A percentile compares a stretch with the other conserved stretches of the same genome.
phyloP scores from a whole-genome alignment of 2,329 filamentous ascomycete species.

The Talaromyces pinophilus region DNA sequence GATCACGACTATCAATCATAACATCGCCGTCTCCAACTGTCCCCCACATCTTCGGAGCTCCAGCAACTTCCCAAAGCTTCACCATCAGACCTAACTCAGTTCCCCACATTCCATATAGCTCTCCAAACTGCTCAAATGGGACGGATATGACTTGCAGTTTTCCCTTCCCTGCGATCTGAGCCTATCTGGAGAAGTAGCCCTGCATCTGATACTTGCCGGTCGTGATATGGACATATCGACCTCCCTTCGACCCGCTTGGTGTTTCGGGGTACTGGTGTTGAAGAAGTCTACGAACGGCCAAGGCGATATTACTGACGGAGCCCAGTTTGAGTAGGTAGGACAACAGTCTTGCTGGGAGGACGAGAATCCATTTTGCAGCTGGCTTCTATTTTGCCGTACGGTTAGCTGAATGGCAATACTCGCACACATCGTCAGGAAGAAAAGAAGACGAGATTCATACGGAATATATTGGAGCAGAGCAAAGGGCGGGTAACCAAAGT shows the following conservation, averaged over 20 bases:
- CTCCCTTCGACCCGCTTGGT: background rate
- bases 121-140: conserved; percentile 17
- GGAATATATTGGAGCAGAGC: conserved; percentile 15
- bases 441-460: background rate
- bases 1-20: conserved; percentile 14
- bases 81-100: conserved; percentile 18
- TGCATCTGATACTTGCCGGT: conserved; percentile 17
- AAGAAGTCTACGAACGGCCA: conserved; percentile 7
- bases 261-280: background rate
- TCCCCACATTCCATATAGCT: conserved; percentile 15
- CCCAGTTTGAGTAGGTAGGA: conserved; percentile 9
- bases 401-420: background rate
- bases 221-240: conserved; percentile 15
- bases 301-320: conserved; percentile 10
- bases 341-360: conserved; percentile 1
- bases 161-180: conserved; percentile 9
- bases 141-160: conserved; percentile 11
- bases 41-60: conserved; percentile 15
- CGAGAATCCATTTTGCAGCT: background rate
- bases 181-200: conserved; percentile 11
- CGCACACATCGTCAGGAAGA: background rate
- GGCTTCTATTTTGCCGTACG: conserved; percentile 5
- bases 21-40: conserved; percentile 13
- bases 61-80: conserved; percentile 16
- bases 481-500: conserved; percentile 14